Conservation (phyloP, 2,329 filamentous ascomycete genomes). For the Capronia americana region DNA sequence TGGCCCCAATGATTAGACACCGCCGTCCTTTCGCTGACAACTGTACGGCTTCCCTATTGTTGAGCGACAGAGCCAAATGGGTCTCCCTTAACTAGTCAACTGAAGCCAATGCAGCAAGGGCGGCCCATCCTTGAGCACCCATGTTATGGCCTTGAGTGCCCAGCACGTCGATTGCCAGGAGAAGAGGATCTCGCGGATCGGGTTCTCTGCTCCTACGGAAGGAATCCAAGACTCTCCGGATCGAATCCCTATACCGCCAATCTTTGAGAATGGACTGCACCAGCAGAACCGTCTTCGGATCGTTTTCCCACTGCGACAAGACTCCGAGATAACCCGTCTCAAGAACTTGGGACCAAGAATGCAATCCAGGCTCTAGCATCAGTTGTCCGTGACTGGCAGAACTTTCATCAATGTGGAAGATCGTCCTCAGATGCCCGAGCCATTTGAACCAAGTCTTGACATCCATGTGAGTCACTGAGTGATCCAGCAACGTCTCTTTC, state of each 20-base stretch:
- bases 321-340: neutral
- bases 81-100: neutral
- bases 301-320: neutral
- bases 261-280: neutral
- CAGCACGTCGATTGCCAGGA: neutral
- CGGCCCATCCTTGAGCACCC: neutral
- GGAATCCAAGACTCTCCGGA: neutral
- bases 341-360: neutral
- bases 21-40: too few species aligned
- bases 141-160: neutral
- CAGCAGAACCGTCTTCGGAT: neutral
- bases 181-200: neutral
- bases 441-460: neutral
- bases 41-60: too few species aligned
- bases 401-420: neutral
- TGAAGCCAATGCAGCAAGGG: neutral
- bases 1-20: too few species aligned
- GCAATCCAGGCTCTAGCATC: neutral
- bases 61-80: too few species aligned
- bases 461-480: neutral
- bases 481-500: neutral
- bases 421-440: neutral
- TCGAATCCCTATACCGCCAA: neutral
- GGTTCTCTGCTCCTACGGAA: neutral
- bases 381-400: neutral